Base-by-base conservation (phyloP, 306 rosid genomes). In the Sesbania bispinosa region DNA sequence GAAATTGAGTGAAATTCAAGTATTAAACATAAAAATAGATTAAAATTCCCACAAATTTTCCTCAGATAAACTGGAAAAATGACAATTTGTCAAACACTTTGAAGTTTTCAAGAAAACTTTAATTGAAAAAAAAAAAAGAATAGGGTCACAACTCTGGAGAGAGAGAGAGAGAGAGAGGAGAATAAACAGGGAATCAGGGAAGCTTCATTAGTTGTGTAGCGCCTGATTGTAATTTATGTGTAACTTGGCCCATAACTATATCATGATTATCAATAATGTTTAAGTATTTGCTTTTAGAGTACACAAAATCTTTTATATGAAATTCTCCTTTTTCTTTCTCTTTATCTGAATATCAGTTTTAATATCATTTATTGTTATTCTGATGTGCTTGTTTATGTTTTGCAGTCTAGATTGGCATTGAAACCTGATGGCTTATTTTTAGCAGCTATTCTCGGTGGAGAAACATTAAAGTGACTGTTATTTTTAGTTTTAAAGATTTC, bases 391-490 rank as follows among this genome's bases (percentile, higher is more conserved):
- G 53, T 81, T 80, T 43, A 48, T 80, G 68, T 78, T 78, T 81
- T 79, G 70, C 96, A 93, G 98, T 62, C 90, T 85, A 88, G 88
- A 85, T 61, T 93, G 86, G 98, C 98, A 14, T 66, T 93, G 86
- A 93, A 93, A 76, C 90, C 98, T 2, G 98, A 93, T 87, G 98
- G 98, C 77, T 84, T 93, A 67, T 93, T 93, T 86, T 82, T 90
- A 77, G 97, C 89, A 7, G 89, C 97, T 60, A 87, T 93, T 81
- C 85, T 93, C 23, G 98, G 98, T 10, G 98, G 98, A 80, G 98
- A 93, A 81, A 93, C 97, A 51, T 87, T 93, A 66, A 88, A 86
- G 98, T 79, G 61, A 64, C 61, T 67, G 54, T 47, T 59, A 33
- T 41, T 67, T 36, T 76, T 38, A 32, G 45, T 75, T 51, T 19